A percentile compares a stretch with the other conserved stretches of the same genome.
Conservation (phyloP, 164 flowering plant species). For the Kingdonia uniflora region DNA sequence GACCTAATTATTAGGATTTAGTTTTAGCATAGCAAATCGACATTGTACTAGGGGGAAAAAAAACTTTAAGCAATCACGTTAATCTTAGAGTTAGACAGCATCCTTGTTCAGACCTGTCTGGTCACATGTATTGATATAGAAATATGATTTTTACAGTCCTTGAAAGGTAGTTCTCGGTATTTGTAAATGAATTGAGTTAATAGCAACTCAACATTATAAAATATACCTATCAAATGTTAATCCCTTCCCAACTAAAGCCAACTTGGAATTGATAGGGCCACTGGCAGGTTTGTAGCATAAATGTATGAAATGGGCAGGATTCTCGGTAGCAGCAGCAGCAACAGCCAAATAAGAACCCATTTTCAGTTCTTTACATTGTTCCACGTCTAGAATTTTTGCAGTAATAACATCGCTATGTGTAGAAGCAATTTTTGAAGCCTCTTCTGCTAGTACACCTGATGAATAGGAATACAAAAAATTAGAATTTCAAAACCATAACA, state of each 20-base stretch:
- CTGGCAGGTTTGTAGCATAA: slow-evolving; percentile 68
- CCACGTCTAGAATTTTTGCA: slow-evolving; percentile 65
- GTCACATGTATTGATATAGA: no score
- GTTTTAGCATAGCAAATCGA: no score
- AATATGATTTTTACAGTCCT: no score
- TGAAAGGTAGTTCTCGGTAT: no score
- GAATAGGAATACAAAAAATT: background rate
- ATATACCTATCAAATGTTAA: slow-evolving; percentile 92
- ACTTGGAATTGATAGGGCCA: slow-evolving; percentile 61
- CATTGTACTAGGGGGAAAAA: no score
- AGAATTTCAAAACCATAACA: no score
- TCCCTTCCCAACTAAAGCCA: slow-evolving; percentile 92
- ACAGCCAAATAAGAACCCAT: slow-evolving; percentile 98
- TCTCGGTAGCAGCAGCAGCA: slow-evolving; percentile 81
- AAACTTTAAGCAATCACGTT: no score
- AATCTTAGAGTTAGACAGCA: no score
- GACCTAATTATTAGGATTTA: no score
- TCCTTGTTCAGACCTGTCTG: no score
- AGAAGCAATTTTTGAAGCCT: slow-evolving; percentile 81
- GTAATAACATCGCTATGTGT: slow-evolving; percentile 66
- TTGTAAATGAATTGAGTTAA: no score
- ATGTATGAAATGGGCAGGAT: slow-evolving; percentile 90
- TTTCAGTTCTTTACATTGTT: slow-evolving; percentile 82
- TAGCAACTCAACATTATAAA: background rate
- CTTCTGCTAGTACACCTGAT: slow-evolving; percentile 77